These are phyloP conservation scores for Venturia asperata DNA, from an alignment of 2,329 filamentous ascomycete genomes.

Conservation along the genomic window DNA sequence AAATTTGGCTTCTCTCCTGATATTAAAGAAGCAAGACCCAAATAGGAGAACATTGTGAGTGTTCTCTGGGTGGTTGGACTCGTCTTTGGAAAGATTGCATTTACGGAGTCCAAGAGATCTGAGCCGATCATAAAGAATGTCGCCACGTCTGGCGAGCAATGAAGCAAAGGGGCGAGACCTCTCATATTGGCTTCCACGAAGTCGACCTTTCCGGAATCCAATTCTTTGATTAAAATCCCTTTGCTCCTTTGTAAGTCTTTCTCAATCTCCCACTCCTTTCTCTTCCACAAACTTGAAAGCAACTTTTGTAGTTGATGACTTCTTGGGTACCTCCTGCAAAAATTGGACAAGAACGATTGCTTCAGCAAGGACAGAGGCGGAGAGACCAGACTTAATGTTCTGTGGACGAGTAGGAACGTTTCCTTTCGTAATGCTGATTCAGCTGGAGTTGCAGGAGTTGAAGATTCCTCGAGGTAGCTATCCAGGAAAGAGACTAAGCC, in stretches of 20 bases:
- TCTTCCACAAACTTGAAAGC: constrained; percentile 47
- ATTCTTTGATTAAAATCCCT: constrained; percentile 51
- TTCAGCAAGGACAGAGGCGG: constrained; percentile 46
- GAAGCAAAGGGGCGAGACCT: constrained; percentile 56
- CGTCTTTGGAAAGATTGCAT: constrained; percentile 57
- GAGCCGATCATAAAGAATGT: constrained; percentile 71
- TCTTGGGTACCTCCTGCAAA: constrained; percentile 60
- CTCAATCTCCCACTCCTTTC: constrained; percentile 42
- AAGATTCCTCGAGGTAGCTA: constrained; percentile 56
- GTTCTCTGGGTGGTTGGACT: constrained; percentile 56
- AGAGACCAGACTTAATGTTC: constrained; percentile 46
- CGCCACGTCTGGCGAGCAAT: constrained; percentile 50
- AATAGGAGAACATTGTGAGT: constrained; percentile 65
- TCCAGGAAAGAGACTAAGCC: constrained; percentile 53
- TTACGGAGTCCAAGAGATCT: constrained; percentile 76
- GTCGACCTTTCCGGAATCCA: constrained; percentile 57
- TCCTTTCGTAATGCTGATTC: constrained; percentile 51
- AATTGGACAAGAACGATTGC: constrained; percentile 62
- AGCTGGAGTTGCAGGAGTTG: not conserved
- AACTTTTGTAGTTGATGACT: constrained; percentile 48
- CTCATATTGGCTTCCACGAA: constrained; percentile 50
- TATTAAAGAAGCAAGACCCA: constrained; percentile 65
- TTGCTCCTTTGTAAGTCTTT: constrained; percentile 54
- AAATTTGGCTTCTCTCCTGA: constrained; percentile 61
- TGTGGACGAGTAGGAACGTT: constrained; percentile 57